Conservation (phyloP, 179 eudicot genomes). For the Camellia oleifera region DNA sequence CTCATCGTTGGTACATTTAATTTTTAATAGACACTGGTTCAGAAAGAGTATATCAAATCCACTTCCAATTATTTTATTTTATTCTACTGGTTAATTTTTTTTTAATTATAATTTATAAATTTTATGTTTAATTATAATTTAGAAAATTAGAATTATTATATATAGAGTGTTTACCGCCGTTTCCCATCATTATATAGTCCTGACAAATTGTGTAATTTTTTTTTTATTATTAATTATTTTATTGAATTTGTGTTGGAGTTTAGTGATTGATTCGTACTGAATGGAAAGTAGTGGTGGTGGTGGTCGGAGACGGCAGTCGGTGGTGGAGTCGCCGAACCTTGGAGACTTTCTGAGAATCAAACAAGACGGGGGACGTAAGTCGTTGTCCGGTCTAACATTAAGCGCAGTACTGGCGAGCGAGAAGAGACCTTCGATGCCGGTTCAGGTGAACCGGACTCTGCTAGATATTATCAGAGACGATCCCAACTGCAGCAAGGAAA, state of each 20-base stretch:
- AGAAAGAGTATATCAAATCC: too few species aligned
- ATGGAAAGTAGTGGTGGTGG: constrained; percentile 17
- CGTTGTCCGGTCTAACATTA: constrained; percentile 28
- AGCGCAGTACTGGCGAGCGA: constrained; percentile 33
- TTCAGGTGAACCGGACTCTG: constrained; percentile 40
- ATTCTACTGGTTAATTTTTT: too few species aligned
- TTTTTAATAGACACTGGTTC: too few species aligned
- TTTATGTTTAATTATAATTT: too few species aligned
- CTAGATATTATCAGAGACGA: constrained; percentile 46
- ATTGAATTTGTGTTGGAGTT: neutral
- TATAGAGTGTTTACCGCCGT: too few species aligned
- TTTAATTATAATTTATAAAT: too few species aligned
- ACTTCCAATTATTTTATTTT: too few species aligned
- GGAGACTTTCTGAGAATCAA: constrained; percentile 19
- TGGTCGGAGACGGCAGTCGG: constrained; percentile 15
- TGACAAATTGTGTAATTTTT: too few species aligned
- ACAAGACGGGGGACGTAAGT: neutral
- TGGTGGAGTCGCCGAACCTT: constrained; percentile 19
- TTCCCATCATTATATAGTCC: too few species aligned
- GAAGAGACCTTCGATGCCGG: constrained; percentile 15
- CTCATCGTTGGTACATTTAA: neutral
- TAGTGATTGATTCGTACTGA: neutral
- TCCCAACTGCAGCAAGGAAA: constrained; percentile 20
- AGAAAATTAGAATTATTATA: too few species aligned
- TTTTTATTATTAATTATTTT: neutral